Base-by-base conservation (phyloP, 2,329 filamentous ascomycete species). In the Apiospora rasikravindrae region DNA sequence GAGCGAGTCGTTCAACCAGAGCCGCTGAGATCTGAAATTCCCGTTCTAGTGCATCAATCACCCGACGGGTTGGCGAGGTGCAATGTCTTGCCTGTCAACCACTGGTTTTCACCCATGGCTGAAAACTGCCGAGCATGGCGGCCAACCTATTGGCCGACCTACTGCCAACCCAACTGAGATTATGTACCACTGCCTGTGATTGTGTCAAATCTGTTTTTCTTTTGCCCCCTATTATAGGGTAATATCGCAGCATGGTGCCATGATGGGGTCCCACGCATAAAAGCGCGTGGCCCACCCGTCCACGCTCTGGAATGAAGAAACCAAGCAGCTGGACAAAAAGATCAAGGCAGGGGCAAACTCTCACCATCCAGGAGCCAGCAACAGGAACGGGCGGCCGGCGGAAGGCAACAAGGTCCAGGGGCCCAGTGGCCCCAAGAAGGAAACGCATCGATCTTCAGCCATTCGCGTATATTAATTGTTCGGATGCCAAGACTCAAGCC, bases 401-500 rank as follows among this genome's bases (percentile, higher is more conserved):
- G 29, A 61, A 7, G 29, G 53, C 53, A 26, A 61, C 53, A 61
- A 22, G 53, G 53, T 22, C 29, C 53, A 61, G 53, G 53, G 29
- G 16, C 29, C 29, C 53, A 37, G 53, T 29, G 53, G 16, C 53
- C 29, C 16, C 51, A 24, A 16, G 14, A 29, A n/a, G 40, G 57
- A 64, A 64, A 40, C 57, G 3, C 57, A 40, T 64, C 57, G 29
- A 64, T 64, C 57, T 64, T 64, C 33, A 64, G 33, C 33, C 33
- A 40, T 64, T 64, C 40, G 33, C 33, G 53, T 61, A 40, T 64
- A 64, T 64, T 64, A 64, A 37, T 64, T 64, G 57, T 64, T 64
- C 57, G 57, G 57, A 64, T 64, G 57, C 57, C 57, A 64, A 64
- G 57, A 64, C 57, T 33, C 57, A 64, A n/a, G 57, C 57, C 57